Evolutionary conservation across 2,329 filamentous ascomycete species (phyloP), one percentile per base, ranked within the genome.

Genomic region (Penicillium sp.): DNA sequence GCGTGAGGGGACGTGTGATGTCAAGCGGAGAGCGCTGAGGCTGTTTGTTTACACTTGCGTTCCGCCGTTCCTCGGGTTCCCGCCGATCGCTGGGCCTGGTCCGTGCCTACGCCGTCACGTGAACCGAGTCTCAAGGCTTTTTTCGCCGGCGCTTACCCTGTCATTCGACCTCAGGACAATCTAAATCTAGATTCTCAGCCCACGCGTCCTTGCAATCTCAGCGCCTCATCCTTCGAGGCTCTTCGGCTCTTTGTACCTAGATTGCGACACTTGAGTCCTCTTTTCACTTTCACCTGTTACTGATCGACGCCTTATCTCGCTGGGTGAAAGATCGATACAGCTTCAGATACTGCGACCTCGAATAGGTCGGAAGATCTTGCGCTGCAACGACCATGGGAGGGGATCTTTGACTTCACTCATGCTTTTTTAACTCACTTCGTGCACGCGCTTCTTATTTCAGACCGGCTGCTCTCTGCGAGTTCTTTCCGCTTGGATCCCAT

Each of bases 41-140:
- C 54, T 76, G 74, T 76, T 76, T 76, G 74, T 76, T 76, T 76
- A 76, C 72, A 67, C 66, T 49, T 67, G 56, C 67, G 70, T 71
- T 72, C 69, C 68, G 72, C 64, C 67, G 70, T 71, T 72, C 69
- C 68, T 73, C 64, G 69, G 70, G 69, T 67, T 67, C 65, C 68
- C 59, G 67, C 64, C 66, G 70, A 74, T 75, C 70, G 10, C 34
- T 70, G 63, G 70, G 63, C 63, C 34, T 70, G 63, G 71, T 64
- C 63, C 56, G 66, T 64, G 56, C 45, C 0, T 12, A 2, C 42
- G 1, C 12, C 4, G 11, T 72, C 72, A 74, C 69, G 66, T 72
- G 71, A 63, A 6, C 63, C 64, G 60, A 65, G 66, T 63, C 64
- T 57, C 55, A 61, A 3, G 22, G 22, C 22, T 22, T 67, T 67